Evolutionary conservation across 2,329 filamentous ascomycete species (phyloP).

Genomic region (Penicillium concentricum): DNA sequence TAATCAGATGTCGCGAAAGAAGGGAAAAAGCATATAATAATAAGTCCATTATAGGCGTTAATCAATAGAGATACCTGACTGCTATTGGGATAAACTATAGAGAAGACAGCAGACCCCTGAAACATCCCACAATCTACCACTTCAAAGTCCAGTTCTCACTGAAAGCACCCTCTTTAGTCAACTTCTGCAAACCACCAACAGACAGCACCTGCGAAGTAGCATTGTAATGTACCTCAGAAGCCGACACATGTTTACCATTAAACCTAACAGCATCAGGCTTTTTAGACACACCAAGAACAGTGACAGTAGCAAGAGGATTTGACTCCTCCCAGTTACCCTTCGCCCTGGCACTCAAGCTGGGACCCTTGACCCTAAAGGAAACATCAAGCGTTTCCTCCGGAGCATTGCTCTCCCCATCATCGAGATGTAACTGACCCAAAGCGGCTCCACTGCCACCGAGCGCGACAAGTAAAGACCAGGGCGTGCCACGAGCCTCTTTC

Average conservation of each 20-base stretch:
- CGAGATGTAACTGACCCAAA: constrained; percentile 65
- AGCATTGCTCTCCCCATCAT: constrained; percentile 68
- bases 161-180: constrained; percentile 60
- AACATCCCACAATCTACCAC: constrained; percentile 42
- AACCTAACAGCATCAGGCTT: constrained; percentile 49
- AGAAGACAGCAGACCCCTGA: background rate
- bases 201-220: constrained; percentile 49
- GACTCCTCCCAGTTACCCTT: constrained; percentile 56
- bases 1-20: background rate
- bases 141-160: constrained; percentile 55
- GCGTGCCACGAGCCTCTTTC: constrained; percentile 58
- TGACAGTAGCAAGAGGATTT: constrained; percentile 62
- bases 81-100: background rate
- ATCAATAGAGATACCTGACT: background rate
- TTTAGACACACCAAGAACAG: constrained; percentile 58
- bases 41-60: background rate
- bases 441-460: constrained; percentile 57
- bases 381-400: constrained; percentile 59
- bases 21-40: no score
- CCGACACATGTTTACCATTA: constrained; percentile 49
- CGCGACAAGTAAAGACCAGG: constrained; percentile 67
- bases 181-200: constrained; percentile 50
- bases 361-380: constrained; percentile 30
- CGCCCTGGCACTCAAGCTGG: constrained; percentile 49
- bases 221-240: constrained; percentile 51